A percentile compares a stretch with the other conserved stretches of the same genome.
phyloP scores from a whole-genome alignment of 2,329 filamentous ascomycete genomes.

The Fusarium nisikadoi region DNA sequence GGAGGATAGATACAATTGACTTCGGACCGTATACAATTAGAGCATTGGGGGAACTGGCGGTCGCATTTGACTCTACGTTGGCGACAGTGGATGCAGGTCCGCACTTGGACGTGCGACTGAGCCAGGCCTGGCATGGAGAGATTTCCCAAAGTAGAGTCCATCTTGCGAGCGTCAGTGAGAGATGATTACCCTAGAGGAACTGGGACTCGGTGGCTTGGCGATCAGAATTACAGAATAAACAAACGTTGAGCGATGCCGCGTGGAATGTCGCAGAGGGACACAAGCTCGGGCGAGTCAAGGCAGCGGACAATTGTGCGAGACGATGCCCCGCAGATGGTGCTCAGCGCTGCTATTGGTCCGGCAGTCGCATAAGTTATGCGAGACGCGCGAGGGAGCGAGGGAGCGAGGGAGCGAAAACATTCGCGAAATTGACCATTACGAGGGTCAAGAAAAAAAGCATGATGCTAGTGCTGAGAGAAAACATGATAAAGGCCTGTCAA shows the following conservation, averaged over 20 bases:
- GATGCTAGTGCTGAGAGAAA: not conserved
- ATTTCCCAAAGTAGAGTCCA: not conserved
- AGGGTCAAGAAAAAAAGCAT: not conserved
- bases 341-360: not conserved
- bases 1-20: not conserved
- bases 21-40: not conserved
- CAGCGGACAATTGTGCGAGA: not conserved
- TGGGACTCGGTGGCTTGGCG: too few species aligned
- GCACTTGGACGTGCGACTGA: not conserved
- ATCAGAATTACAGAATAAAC: not conserved
- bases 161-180: not conserved
- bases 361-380: not conserved
- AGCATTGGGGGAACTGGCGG: not conserved
- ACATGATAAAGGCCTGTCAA: constrained; percentile 1
- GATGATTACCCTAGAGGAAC: not conserved
- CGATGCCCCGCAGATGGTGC: not conserved
- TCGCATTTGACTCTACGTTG: not conserved
- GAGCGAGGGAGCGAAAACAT: not conserved
- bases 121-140: not conserved
- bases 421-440: not conserved
- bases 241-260: not conserved
- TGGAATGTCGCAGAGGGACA: not conserved
- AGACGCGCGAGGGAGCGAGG: not conserved
- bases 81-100: not conserved
- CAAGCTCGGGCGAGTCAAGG: not conserved